Conservation (phyloP, 2,329 filamentous ascomycete genomes). For the Talaromyces islandicus region DNA sequence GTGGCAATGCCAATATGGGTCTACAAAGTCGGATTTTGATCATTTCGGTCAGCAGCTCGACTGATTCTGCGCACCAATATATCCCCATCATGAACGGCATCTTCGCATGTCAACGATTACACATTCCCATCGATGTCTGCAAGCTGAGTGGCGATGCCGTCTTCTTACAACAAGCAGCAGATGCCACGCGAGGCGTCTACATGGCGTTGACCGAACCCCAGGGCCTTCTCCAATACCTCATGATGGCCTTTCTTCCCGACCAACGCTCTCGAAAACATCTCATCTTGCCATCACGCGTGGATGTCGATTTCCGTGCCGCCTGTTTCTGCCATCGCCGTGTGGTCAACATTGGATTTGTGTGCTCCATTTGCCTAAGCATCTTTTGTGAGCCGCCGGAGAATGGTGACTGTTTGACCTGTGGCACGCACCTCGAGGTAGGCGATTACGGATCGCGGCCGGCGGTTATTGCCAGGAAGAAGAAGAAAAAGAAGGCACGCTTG, state of each 20-base stretch:
- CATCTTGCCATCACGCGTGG: slow-evolving; percentile 71
- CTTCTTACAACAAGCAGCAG: slow-evolving; percentile 85
- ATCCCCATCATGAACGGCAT: slow-evolving; percentile 98
- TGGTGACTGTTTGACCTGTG: slow-evolving; percentile 75
- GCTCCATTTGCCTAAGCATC: slow-evolving; percentile 92
- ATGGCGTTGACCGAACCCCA: slow-evolving; percentile 57
- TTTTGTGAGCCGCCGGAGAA: slow-evolving; percentile 66
- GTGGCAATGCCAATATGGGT: slow-evolving; percentile 32
- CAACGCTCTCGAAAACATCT: slow-evolving; percentile 58
- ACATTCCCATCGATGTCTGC: slow-evolving; percentile 87
- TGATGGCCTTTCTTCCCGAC: slow-evolving; percentile 86
- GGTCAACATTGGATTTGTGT: slow-evolving; percentile 89
- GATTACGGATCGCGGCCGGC: slow-evolving; percentile 70
- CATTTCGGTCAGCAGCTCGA: slow-evolving; percentile 82
- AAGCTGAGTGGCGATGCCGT: slow-evolving; percentile 80
- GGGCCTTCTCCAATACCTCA: slow-evolving; percentile 83
- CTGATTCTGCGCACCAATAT: slow-evolving; percentile 81
- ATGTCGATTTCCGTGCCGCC: slow-evolving; percentile 94
- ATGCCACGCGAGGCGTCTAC: slow-evolving; percentile 66
- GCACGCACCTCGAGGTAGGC: slow-evolving; percentile 69
- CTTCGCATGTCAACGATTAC: slow-evolving; percentile 84
- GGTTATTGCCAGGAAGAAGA: slow-evolving; percentile 66
- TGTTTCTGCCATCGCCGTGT: slow-evolving; percentile 94
- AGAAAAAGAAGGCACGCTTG: slow-evolving; percentile 64
- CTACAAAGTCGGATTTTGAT: slow-evolving; percentile 81